A percentile compares a stretch with the other conserved stretches of the same genome.
Conservation (phyloP, 2,329 filamentous ascomycete species). For the Phoma sp. region DNA sequence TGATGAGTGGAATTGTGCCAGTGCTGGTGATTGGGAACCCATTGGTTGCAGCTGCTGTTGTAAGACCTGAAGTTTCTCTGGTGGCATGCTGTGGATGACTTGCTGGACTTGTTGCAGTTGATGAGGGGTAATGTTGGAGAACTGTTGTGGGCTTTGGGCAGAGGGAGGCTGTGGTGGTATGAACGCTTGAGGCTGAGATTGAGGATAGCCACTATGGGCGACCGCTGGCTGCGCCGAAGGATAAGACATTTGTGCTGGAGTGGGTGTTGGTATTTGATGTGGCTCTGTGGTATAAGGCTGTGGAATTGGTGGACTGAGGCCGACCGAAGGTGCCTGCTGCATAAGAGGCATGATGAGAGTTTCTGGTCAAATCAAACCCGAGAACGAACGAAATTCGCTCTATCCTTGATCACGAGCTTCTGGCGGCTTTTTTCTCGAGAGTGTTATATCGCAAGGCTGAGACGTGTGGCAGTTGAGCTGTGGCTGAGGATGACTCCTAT, state of each 20-base stretch:
- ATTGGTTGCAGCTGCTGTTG: constrained; percentile 36
- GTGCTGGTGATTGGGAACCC: constrained; percentile 18
- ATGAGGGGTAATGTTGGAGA: constrained; percentile 33
- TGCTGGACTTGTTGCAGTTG: constrained; percentile 40
- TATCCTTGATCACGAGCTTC: background rate
- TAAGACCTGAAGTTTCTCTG: constrained; percentile 38
- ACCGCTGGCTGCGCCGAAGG: constrained; percentile 18
- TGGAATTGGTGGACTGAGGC: constrained; percentile 22
- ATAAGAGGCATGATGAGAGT: constrained; percentile 15
- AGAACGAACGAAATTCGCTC: too few relatives aligned
- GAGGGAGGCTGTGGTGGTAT: constrained; percentile 3
- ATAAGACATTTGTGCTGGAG: constrained; percentile 22
- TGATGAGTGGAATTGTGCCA: constrained; percentile 7
- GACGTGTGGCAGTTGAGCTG: constrained; percentile 5
- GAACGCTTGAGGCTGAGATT: constrained; percentile 15
- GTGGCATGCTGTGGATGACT: constrained; percentile 38
- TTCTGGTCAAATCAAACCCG: background rate
- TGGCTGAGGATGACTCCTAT: constrained; percentile 15
- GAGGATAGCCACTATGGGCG: constrained; percentile 23
- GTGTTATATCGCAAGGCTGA: constrained; percentile 3
- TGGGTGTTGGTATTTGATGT: constrained; percentile 27
- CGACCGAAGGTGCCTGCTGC: constrained; percentile 23
- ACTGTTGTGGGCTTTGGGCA: constrained; percentile 20
- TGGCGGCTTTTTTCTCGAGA: background rate
- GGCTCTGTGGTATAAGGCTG: constrained; percentile 29